A percentile compares a stretch with the other conserved stretches of the same genome.
These are phyloP conservation scores for Hippophae tibetana DNA, from an alignment of 306 rosid species.

Conservation along the genomic window DNA sequence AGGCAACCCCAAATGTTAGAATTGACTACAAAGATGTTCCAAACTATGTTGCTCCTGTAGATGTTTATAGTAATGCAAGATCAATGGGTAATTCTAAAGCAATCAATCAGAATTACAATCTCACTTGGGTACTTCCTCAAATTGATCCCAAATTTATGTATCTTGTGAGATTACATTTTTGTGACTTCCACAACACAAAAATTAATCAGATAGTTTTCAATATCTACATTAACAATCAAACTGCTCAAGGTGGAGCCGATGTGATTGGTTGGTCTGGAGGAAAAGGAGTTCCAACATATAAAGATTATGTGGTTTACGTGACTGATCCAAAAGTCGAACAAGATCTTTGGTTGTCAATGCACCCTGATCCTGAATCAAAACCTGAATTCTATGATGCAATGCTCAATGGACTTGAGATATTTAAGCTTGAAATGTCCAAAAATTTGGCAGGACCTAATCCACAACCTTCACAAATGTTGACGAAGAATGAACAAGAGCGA, in stretches of 20 bases:
- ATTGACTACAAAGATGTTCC: slow-evolving; percentile 25
- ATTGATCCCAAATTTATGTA: slow-evolving; percentile 40
- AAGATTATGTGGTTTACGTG: slow-evolving; percentile 21
- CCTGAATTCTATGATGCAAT: slow-evolving; percentile 29
- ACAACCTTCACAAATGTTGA: slow-evolving; percentile 21
- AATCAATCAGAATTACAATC: slow-evolving; percentile 23
- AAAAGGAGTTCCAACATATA: slow-evolving; percentile 19
- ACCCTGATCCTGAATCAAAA: slow-evolving; percentile 10
- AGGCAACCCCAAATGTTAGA: slow-evolving; percentile 7
- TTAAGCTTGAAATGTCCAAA: slow-evolving; percentile 26
- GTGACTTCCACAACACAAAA: slow-evolving; percentile 23
- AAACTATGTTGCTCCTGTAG: slow-evolving; percentile 24
- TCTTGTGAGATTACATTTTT: slow-evolving; percentile 41
- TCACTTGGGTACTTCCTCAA: slow-evolving; percentile 39
- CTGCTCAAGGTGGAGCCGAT: slow-evolving; percentile 24
- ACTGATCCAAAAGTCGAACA: slow-evolving; percentile 8
- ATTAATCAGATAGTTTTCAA: slow-evolving; percentile 30
- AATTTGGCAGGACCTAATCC: slow-evolving; percentile 43
- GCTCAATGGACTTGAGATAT: slow-evolving; percentile 35
- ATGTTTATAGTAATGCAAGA: slow-evolving; percentile 30
- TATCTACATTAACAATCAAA: slow-evolving; percentile 35
- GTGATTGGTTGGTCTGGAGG: slow-evolving; percentile 34
- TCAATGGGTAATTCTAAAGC: slow-evolving; percentile 27
- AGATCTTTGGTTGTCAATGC: slow-evolving; percentile 34
- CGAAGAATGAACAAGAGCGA: slow-evolving; percentile 22